Conservation (phyloP, 768 basidiomycete genomes). For the Pleurotus cornucopiae region DNA sequence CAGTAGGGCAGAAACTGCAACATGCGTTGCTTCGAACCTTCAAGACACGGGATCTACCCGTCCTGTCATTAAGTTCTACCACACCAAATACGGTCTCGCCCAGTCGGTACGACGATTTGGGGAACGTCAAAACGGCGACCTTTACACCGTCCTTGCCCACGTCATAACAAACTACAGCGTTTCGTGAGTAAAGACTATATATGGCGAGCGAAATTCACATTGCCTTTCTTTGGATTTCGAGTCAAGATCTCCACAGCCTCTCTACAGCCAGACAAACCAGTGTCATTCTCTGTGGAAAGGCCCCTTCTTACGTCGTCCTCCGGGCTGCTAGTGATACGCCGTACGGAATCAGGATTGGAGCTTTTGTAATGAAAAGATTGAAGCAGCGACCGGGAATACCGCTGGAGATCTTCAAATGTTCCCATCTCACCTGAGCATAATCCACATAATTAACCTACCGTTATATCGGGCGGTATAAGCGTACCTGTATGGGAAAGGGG, state of each 20-base stretch:
- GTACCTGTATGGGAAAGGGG: slow-evolving; percentile 20
- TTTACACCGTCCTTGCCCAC: slow-evolving; percentile 89
- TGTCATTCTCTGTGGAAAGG: slow-evolving; percentile 28
- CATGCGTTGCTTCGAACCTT: slow-evolving; percentile 50
- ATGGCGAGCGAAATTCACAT: slow-evolving; percentile 15
- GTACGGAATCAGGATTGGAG: slow-evolving; percentile 12
- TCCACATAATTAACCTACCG: background rate
- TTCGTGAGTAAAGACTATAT: background rate
- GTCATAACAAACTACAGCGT: slow-evolving; percentile 77
- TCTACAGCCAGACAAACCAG: slow-evolving; percentile 55
- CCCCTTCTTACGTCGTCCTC: slow-evolving; percentile 30
- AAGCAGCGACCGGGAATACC: slow-evolving; percentile 52
- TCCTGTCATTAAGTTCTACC: slow-evolving; percentile 77
- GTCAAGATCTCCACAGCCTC: slow-evolving; percentile 92
- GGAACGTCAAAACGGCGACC: slow-evolving; percentile 88
- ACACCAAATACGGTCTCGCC: slow-evolving; percentile 92
- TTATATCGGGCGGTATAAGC: background rate
- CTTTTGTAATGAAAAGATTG: slow-evolving; percentile 35
- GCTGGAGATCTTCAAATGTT: slow-evolving; percentile 42
- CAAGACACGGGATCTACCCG: slow-evolving; percentile 70
- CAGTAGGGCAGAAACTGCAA: background rate
- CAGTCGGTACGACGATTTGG: slow-evolving; percentile 85
- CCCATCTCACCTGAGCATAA: slow-evolving; percentile 10
- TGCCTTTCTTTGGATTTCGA: slow-evolving; percentile 85
- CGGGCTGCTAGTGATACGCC: background rate